These are phyloP conservation scores for Panicum virgatum DNA, from an alignment of 202 grass and related monocot species.

Conservation along the genomic window DNA sequence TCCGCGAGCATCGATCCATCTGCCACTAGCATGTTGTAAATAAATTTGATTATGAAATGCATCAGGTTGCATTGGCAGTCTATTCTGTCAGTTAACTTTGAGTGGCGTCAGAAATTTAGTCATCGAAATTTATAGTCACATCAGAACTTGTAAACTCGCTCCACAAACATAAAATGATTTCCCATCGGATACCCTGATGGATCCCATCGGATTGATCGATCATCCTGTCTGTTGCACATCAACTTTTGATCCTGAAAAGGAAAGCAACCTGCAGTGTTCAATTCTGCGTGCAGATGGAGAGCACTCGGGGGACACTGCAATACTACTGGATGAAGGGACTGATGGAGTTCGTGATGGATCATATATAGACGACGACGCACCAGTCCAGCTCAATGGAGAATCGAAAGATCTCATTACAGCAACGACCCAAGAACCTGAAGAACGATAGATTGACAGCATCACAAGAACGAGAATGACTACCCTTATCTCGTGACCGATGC, in stretches of 20 bases:
- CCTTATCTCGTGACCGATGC: too few relatives aligned
- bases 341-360: too few relatives aligned
- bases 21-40: slow-evolving; percentile 1
- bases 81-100: background rate
- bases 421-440: background rate
- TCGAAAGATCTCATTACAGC: too few relatives aligned
- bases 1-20: background rate
- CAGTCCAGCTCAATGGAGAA: too few relatives aligned
- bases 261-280: background rate
- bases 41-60: background rate
- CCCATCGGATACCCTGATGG: background rate
- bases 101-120: too few relatives aligned
- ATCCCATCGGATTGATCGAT: slow-evolving; percentile 8
- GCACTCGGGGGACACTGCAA: background rate
- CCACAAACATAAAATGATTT: too few relatives aligned
- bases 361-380: too few relatives aligned
- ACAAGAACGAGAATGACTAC: too few relatives aligned
- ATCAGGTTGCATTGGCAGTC: background rate
- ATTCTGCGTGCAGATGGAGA: background rate
- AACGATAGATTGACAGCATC: too few relatives aligned
- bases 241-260: background rate
- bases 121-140: too few relatives aligned
- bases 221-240: background rate
- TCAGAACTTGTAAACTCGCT: too few relatives aligned
- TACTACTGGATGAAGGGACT: too few relatives aligned